phyloP scores from a whole-genome alignment of 441 rosid genomes.

The Flueggea neowawraea region DNA sequence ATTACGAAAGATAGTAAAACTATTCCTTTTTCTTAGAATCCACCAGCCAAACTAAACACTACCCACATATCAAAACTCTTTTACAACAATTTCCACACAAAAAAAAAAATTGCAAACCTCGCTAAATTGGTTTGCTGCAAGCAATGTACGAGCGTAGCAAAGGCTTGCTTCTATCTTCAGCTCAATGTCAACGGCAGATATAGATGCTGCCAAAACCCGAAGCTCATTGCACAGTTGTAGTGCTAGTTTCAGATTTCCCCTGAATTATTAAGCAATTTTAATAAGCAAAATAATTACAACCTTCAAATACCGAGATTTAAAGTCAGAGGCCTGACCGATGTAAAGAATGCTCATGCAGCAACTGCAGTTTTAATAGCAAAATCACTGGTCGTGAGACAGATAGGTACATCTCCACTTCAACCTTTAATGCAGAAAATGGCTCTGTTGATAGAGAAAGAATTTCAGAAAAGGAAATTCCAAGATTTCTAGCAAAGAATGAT shows the following conservation, averaged over 20 bases:
- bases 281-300: not conserved
- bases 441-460: constrained; percentile 32
- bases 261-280: constrained; percentile 22
- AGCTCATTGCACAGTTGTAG: constrained; percentile 89
- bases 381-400: constrained; percentile 77
- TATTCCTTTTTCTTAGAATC: no score
- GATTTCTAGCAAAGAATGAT: no score
- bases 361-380: constrained; percentile 77
- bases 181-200: constrained; percentile 86
- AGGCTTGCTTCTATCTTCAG: constrained; percentile 89
- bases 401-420: constrained; percentile 72
- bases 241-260: constrained; percentile 89
- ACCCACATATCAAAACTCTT: no score
- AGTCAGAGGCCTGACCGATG: constrained; percentile 54
- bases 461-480: not conserved
- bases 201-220: constrained; percentile 76
- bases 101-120: constrained; percentile 47
- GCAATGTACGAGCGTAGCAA: constrained; percentile 89
- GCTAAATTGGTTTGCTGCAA: constrained; percentile 90
- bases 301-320: constrained; percentile 1
- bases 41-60: no score
- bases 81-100: no score
- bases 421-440: constrained; percentile 88
- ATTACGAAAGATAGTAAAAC: no score
- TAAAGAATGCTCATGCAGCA: constrained; percentile 88